phyloP scores from a whole-genome alignment of 2,329 filamentous ascomycete genomes.

The Tolypocladium endophyticum region DNA sequence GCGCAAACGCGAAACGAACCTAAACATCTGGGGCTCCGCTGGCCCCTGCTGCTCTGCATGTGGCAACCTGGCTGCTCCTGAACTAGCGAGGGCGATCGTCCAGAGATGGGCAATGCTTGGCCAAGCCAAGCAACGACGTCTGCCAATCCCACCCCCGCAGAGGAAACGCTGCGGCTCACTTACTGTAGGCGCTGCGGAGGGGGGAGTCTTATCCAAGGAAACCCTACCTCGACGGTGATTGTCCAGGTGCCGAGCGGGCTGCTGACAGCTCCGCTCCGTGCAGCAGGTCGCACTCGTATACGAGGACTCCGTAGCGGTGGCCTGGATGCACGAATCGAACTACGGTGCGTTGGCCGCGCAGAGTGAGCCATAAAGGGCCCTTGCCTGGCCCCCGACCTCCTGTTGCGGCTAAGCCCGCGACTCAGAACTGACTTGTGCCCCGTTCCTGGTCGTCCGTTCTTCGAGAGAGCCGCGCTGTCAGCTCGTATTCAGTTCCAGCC shows the following conservation, averaged over 20 bases:
- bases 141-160: neutral
- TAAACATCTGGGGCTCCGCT: neutral
- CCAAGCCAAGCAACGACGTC: neutral
- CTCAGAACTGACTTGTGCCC: neutral
- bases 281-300: neutral
- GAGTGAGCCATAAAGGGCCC: neutral
- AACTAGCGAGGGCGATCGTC: neutral
- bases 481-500: neutral
- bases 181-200: neutral
- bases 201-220: neutral
- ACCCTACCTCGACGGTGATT: neutral
- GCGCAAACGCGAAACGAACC: slow-evolving; percentile 1
- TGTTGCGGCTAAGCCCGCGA: neutral
- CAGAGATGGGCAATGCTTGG: neutral
- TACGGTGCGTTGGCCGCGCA: neutral
- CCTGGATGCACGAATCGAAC: neutral
- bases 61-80: neutral
- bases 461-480: neutral
- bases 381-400: neutral
- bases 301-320: neutral
- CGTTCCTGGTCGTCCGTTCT: neutral
- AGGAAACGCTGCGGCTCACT: neutral
- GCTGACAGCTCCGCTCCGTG: neutral
- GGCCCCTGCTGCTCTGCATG: neutral
- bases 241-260: neutral